Evolutionary conservation across 2,329 filamentous ascomycete genomes (phyloP).

Genomic region (Arthrinium phaeospermum): DNA sequence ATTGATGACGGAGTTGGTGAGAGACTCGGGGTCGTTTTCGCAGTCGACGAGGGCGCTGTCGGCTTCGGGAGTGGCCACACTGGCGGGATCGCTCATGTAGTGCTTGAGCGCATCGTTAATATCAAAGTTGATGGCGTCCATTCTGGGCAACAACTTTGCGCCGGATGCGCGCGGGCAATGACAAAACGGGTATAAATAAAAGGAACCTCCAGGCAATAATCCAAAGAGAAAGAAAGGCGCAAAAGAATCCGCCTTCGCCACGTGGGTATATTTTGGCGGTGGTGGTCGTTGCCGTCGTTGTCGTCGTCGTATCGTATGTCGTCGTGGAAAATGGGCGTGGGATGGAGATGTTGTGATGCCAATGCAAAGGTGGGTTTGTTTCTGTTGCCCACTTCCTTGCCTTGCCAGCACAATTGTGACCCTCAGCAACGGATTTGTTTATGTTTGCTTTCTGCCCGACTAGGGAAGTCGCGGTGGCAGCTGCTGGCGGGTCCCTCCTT

Average conservation of each 20-base stretch:
- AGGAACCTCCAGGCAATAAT: not conserved
- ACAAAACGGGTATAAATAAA: not conserved
- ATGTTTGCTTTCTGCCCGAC: slow-evolving; percentile 35
- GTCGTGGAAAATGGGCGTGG: not conserved
- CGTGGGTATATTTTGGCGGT: not conserved
- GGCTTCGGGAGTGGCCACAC: slow-evolving; percentile 85
- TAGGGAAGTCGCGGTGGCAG: slow-evolving; percentile 27
- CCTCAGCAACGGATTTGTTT: slow-evolving; percentile 37
- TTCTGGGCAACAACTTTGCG: slow-evolving; percentile 41
- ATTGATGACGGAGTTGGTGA: slow-evolving; percentile 81
- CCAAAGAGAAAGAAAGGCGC: not conserved
- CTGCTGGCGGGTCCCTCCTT: slow-evolving; percentile 19
- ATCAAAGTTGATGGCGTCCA: slow-evolving; percentile 86
- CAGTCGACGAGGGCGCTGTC: slow-evolving; percentile 84
- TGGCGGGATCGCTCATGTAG: slow-evolving; percentile 91
- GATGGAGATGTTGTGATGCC: slow-evolving; percentile 2
- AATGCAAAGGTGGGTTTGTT: slow-evolving; percentile 2
- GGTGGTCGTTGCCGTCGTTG: not conserved
- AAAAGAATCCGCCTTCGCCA: not conserved
- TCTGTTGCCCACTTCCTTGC: not conserved
- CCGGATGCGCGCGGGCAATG: slow-evolving; percentile 18
- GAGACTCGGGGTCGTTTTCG: slow-evolving; percentile 86
- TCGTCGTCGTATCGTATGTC: slow-evolving; percentile 4
- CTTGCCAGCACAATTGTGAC: not conserved
- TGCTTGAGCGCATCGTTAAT: slow-evolving; percentile 96